Conservation (phyloP, 331 rosid species). For the Quercus tomentella region DNA sequence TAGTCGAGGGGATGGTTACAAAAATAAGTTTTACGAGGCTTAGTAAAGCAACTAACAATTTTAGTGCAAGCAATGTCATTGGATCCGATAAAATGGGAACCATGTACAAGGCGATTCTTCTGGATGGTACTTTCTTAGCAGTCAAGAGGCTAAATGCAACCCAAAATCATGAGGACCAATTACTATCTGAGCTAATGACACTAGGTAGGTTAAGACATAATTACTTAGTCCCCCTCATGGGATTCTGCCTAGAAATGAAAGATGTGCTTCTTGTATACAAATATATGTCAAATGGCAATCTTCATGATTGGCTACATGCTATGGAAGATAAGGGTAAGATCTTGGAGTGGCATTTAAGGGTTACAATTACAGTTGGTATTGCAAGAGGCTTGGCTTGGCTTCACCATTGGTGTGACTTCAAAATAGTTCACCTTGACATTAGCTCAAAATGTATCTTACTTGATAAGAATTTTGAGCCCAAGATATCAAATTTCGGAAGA, state of each 20-base stretch:
- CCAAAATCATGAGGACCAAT: neutral
- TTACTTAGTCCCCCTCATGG: neutral
- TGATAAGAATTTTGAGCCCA: neutral
- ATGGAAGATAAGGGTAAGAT: neutral
- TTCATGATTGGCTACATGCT: neutral
- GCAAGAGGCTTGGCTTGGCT: slow-evolving; percentile 22
- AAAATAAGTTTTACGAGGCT: neutral
- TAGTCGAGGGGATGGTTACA: neutral
- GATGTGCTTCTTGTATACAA: slow-evolving; percentile 24
- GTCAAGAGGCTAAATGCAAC: neutral
- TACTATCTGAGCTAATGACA: neutral
- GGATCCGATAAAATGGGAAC: neutral
- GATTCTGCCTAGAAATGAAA: slow-evolving; percentile 6
- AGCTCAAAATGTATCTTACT: too few relatives aligned
- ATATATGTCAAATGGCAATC: slow-evolving; percentile 20
- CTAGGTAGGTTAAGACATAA: neutral
- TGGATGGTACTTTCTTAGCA: neutral
- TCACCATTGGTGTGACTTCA: slow-evolving; percentile 1
- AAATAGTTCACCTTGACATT: slow-evolving; percentile 1
- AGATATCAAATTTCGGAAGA: slow-evolving; percentile 2
- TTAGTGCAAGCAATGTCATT: neutral
- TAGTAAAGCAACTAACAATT: neutral
- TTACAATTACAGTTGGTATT: slow-evolving; percentile 14
- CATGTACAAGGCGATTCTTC: neutral
- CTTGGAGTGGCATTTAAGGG: slow-evolving; percentile 28